phyloP scores from a whole-genome alignment of 2,329 filamentous ascomycete species.

The Stagonosporopsis vannaccii region DNA sequence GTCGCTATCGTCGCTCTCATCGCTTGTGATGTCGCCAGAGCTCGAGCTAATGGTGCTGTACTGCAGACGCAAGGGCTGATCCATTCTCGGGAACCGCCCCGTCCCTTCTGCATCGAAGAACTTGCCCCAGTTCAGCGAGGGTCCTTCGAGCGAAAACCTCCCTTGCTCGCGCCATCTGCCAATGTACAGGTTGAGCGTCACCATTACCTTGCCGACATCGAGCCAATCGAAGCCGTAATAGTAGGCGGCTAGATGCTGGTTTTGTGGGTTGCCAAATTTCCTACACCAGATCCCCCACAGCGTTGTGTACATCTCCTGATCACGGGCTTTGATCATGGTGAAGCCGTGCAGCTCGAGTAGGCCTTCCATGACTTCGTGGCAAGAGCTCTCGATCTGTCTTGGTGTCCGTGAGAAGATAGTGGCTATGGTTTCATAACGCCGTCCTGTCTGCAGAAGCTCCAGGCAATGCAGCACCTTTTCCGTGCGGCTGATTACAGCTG shows the following conservation, averaged over 20 bases:
- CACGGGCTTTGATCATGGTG: constrained; percentile 21
- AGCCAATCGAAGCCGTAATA: constrained; percentile 35
- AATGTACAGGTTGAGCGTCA: constrained; percentile 41
- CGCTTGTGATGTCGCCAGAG: background rate
- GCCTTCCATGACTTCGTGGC: constrained; percentile 36
- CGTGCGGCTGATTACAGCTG: constrained; percentile 29
- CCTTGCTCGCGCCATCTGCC: constrained; percentile 40
- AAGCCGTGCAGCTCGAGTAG: constrained; percentile 35
- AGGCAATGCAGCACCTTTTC: constrained; percentile 41
- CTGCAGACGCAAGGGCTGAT: constrained; percentile 11
- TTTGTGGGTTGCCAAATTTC: constrained; percentile 16
- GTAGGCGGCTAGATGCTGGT: constrained; percentile 11
- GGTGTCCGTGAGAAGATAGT: constrained; percentile 41
- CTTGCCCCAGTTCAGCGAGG: constrained; percentile 33
- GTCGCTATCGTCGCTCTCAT: constrained; percentile 9
- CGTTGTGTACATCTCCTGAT: constrained; percentile 22
- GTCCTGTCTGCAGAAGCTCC: constrained; percentile 35
- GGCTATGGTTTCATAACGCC: constrained; percentile 36
- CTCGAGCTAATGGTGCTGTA: constrained; percentile 6
- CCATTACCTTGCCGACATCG: constrained; percentile 33
- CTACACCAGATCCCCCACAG: constrained; percentile 31
- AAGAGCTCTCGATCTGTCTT: constrained; percentile 30
- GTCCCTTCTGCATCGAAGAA: constrained; percentile 22
- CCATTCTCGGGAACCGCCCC: constrained; percentile 13
- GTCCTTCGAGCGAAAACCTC: constrained; percentile 30